A percentile compares a stretch with the other conserved stretches of the same genome.
Conservation (phyloP, 805 yeast species). For the Suhomyces sp. region DNA sequence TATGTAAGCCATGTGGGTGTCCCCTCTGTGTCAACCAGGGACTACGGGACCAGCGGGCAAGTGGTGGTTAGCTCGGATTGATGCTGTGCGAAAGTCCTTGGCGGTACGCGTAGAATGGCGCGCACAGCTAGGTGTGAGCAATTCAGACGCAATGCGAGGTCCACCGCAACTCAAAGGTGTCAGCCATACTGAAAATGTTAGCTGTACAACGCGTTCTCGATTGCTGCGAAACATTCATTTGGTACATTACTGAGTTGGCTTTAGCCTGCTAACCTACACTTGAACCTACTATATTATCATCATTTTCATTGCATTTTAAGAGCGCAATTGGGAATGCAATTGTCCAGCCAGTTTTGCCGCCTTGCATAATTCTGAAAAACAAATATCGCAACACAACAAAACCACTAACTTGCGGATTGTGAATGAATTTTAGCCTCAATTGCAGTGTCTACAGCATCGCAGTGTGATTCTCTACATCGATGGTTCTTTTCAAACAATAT, state of each 20-base stretch:
- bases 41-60: background rate
- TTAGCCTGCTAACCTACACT: background rate
- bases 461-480: background rate
- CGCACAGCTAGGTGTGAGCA: background rate
- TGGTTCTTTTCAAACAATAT: background rate
- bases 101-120: background rate
- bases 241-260: background rate
- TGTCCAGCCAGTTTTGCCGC: background rate
- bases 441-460: background rate
- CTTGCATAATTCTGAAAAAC: background rate
- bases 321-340: background rate
- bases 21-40: background rate
- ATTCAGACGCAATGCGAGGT: background rate
- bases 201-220: background rate
- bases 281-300: background rate
- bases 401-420: background rate
- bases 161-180: background rate
- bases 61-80: background rate
- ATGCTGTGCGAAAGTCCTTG: background rate
- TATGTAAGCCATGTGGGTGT: background rate
- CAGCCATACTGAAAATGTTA: background rate
- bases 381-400: background rate
- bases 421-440: background rate
- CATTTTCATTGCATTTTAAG: background rate
- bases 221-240: background rate